Conservation (phyloP, 2,329 filamentous ascomycete species). For the Aspergillus versicolor region DNA sequence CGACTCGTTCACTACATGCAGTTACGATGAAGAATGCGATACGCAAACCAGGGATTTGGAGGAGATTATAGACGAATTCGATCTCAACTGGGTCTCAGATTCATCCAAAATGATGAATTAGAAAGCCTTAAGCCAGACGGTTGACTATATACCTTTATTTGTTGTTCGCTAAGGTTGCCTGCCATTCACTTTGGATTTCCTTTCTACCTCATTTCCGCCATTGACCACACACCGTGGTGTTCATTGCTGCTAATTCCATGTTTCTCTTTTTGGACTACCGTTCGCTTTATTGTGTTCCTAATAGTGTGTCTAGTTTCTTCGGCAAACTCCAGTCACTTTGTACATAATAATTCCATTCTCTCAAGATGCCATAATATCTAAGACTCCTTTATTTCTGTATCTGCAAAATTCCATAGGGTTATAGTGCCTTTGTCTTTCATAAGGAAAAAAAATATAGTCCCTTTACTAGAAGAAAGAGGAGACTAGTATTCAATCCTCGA, state of each 20-base stretch:
- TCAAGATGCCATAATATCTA: neutral
- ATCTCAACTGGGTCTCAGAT: constrained; percentile 33
- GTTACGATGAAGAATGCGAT: constrained; percentile 25
- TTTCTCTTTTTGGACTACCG: neutral
- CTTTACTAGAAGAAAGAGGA: neutral
- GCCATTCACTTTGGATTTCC: neutral
- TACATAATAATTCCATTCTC: neutral
- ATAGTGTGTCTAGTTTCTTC: neutral
- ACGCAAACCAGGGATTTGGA: constrained; percentile 29
- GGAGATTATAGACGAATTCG: constrained; percentile 33
- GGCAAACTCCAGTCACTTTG: neutral
- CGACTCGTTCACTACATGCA: constrained; percentile 27
- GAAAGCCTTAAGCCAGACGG: neutral
- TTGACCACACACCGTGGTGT: neutral
- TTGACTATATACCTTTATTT: neutral
- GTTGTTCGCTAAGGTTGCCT: neutral
- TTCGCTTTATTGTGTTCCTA: neutral
- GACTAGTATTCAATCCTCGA: too few relatives aligned
- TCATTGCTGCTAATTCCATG: neutral
- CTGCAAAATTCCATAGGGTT: neutral
- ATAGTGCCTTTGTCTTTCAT: neutral
- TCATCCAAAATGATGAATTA: neutral
- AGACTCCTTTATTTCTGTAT: neutral
- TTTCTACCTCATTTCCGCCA: neutral
- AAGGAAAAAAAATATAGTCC: neutral